Evolutionary conservation across 176 grass and related monocot species (phyloP).

Genomic region (Oryza brachyantha): DNA sequence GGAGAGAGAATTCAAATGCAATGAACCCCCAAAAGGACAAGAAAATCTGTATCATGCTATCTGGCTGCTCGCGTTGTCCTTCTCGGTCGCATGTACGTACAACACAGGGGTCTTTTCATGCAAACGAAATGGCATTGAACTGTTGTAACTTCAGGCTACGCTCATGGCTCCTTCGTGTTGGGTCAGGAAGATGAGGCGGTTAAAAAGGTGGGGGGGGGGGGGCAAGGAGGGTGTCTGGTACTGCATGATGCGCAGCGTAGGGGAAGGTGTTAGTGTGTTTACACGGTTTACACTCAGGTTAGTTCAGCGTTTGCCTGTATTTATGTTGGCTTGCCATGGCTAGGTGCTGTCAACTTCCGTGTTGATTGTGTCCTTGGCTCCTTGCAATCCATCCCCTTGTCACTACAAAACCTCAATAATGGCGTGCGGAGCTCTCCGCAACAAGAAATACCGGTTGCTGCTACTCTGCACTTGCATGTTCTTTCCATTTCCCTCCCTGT

Average conservation of each 20-base stretch:
- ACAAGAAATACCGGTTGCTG: constrained; percentile 25
- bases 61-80: neutral
- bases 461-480: neutral
- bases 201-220: too few relatives aligned
- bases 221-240: neutral
- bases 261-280: neutral
- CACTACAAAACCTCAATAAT: constrained; percentile 12
- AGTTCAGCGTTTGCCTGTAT: neutral
- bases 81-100: constrained; percentile 2
- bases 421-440: constrained; percentile 14
- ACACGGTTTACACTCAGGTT: too few relatives aligned
- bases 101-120: constrained; percentile 12
- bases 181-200: neutral
- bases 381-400: constrained; percentile 22
- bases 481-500: neutral
- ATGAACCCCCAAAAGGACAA: constrained; percentile 23
- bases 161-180: neutral
- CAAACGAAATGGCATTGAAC: neutral
- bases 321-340: constrained; percentile 8
- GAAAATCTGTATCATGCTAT: constrained; percentile 7
- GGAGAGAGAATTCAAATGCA: constrained; percentile 18
- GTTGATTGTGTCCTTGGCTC: constrained; percentile 29
- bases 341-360: neutral
- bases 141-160: neutral
- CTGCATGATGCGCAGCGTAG: neutral